A percentile compares a stretch with the other conserved stretches of the same genome.
These are phyloP conservation scores for Hura crepitans DNA, from an alignment of 441 rosid genomes.

Conservation along the genomic window DNA sequence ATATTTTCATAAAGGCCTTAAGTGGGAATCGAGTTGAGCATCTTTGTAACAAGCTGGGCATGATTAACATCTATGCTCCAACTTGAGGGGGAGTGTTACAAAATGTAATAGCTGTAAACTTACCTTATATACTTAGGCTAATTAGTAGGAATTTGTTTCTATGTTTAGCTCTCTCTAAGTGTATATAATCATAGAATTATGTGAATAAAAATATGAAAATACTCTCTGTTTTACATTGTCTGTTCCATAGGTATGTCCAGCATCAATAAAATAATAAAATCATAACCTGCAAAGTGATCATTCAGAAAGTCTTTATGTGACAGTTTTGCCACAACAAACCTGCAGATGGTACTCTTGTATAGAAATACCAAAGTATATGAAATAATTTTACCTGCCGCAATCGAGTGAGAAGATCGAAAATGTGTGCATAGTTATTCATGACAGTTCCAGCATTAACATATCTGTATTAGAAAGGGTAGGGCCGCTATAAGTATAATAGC, in stretches of 20 bases:
- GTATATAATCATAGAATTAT: too few species aligned
- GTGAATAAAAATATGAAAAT: too few species aligned
- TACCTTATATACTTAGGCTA: too few species aligned
- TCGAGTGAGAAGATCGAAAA: conserved; percentile 92
- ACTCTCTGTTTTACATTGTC: too few species aligned
- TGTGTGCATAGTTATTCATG: conserved; percentile 88
- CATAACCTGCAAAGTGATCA: background rate
- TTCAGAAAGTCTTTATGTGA: background rate
- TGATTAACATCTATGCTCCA: too few species aligned
- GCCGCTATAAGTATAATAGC: background rate
- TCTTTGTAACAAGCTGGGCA: too few species aligned
- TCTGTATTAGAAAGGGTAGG: conserved; percentile 40
- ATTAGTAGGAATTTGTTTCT: too few species aligned
- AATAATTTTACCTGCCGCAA: conserved; percentile 68
- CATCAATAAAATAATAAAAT: background rate
- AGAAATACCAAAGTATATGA: background rate
- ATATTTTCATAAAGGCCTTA: too few species aligned
- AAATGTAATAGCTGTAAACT: too few species aligned
- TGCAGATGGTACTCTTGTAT: conserved; percentile 5
- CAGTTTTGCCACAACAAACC: background rate
- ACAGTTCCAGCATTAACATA: conserved; percentile 79
- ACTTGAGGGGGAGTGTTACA: too few species aligned
- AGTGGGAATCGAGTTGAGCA: too few species aligned
- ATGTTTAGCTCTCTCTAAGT: too few species aligned
- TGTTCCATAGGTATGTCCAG: background rate